phyloP scores from a whole-genome alignment of 106 monocot genomes.

The Dendrobium nobile region DNA sequence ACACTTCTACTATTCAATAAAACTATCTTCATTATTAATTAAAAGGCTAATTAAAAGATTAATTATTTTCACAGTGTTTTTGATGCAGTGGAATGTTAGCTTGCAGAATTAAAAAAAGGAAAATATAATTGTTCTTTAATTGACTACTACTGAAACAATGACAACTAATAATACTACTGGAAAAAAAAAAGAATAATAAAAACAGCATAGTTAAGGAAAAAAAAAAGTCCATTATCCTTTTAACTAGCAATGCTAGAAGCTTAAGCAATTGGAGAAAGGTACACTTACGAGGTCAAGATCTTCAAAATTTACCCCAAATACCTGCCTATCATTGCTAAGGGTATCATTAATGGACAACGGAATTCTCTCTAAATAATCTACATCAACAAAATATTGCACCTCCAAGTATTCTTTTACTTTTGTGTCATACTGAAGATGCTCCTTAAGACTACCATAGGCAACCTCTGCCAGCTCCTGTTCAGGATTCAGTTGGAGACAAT shows the following conservation, averaged over 20 bases:
- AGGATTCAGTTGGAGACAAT: slow-evolving; percentile 26
- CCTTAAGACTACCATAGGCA: slow-evolving; percentile 30
- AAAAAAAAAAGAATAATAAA: not conserved
- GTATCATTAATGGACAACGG: slow-evolving; percentile 7
- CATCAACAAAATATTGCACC: slow-evolving; percentile 12
- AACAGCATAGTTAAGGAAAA: not conserved
- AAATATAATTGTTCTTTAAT: not conserved
- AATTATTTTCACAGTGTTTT: too few species aligned
- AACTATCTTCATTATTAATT: too few species aligned
- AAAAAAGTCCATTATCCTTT: not conserved
- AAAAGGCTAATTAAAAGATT: too few species aligned
- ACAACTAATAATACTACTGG: not conserved
- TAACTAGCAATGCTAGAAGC: not conserved
- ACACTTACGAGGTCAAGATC: slow-evolving; percentile 39
- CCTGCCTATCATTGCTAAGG: not conserved
- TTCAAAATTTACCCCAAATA: slow-evolving; percentile 8
- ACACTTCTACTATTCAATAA: too few species aligned
- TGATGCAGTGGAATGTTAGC: too few species aligned
- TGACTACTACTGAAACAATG: not conserved
- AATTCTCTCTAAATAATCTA: slow-evolving; percentile 21
- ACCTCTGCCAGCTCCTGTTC: slow-evolving; percentile 21
- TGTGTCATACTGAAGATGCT: slow-evolving; percentile 38
- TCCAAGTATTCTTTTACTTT: slow-evolving; percentile 17
- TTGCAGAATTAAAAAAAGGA: too few species aligned
- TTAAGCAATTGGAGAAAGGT: not conserved